Base-by-base conservation (phyloP, 2,329 filamentous ascomycete species). In the Penicillium sp. region DNA sequence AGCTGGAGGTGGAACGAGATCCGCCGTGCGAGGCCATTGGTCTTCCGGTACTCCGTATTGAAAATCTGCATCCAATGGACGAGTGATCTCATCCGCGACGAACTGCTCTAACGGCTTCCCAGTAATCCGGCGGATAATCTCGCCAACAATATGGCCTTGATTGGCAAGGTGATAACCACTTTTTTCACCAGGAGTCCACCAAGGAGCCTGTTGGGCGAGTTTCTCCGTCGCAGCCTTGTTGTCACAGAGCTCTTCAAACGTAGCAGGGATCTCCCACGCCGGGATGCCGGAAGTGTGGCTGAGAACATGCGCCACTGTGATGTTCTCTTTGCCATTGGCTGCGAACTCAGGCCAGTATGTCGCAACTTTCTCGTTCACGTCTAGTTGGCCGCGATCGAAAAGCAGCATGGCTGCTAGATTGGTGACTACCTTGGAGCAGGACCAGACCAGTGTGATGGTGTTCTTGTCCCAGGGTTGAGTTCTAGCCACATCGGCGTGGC, bases 51-150 rank as follows among this genome's bases (percentile, higher is more conserved):
- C 67, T 1, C 79, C 79, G 15, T 82, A 67, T 41, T 75, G 72
- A 51, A 81, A 81, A 60, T 82, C 81, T 1, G 79, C 79, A 0
- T 61, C 60, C 3, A 79, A 58, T 0, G 80, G 79, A 0, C 48
- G 62, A 0, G 76, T 69, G 22, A 83, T 75, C 48, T 78, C 75
- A 1, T 76, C 72, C 2, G 58, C 61, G 25, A 79, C 69, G 55
- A 81, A 81, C 29, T 79, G 65, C n/a, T 65, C 69, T 35, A 82
- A 56, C 0, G 71, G 56, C 55, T 76, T 75, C 0, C 79, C 78
- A 0, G 69, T 77, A 0, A 70, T 60, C 0, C 78, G 72, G 1
- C 69, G 68, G 2, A 82, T 68, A 1, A 82, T 48, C 54, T 79
- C 78, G 4, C 76, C 75, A 1, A 81, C 51, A 1, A 79, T 60